Evolutionary conservation across 768 basidiomycete genomes (phyloP).

Genomic region (Cantharellus anzutake): DNA sequence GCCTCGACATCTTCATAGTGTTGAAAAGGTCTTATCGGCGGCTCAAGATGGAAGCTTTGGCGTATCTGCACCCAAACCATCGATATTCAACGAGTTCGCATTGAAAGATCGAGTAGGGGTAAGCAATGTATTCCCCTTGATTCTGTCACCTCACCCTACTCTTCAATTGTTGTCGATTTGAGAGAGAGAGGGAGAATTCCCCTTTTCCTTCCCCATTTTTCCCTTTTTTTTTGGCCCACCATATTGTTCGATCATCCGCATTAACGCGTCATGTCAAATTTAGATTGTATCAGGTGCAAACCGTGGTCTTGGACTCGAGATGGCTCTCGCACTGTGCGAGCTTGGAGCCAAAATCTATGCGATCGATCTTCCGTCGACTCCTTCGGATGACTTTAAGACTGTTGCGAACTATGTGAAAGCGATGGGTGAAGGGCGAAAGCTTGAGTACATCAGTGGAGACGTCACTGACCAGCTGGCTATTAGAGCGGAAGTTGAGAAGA

Average conservation of each 20-base stretch:
- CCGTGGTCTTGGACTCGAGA: slow-evolving; percentile 64
- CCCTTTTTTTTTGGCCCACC: too few species aligned
- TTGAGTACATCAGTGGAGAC: slow-evolving; percentile 46
- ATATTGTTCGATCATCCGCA: too few species aligned
- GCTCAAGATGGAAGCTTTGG: too few species aligned
- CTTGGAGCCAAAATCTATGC: slow-evolving; percentile 34
- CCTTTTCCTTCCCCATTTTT: too few species aligned
- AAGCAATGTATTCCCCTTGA: neutral
- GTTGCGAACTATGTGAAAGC: slow-evolving; percentile 25
- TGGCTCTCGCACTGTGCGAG: slow-evolving; percentile 56
- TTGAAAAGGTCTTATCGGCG: too few species aligned
- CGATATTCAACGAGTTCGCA: slow-evolving; percentile 14
- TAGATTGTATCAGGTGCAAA: slow-evolving; percentile 40
- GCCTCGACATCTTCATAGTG: too few species aligned
- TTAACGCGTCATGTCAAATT: neutral
- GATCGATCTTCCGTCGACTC: slow-evolving; percentile 9
- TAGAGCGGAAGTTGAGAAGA: slow-evolving; percentile 36
- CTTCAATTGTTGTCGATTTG: too few species aligned
- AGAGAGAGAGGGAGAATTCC: too few species aligned
- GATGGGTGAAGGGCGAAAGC: slow-evolving; percentile 21
- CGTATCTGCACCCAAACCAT: too few species aligned
- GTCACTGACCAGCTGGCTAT: slow-evolving; percentile 42
- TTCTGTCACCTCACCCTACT: too few species aligned
- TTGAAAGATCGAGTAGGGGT: slow-evolving; percentile 19
- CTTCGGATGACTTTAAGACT: slow-evolving; percentile 9